Conservation (phyloP, 345 rosid species). For the sweet orange (Citrus sinensis) region DNA sequence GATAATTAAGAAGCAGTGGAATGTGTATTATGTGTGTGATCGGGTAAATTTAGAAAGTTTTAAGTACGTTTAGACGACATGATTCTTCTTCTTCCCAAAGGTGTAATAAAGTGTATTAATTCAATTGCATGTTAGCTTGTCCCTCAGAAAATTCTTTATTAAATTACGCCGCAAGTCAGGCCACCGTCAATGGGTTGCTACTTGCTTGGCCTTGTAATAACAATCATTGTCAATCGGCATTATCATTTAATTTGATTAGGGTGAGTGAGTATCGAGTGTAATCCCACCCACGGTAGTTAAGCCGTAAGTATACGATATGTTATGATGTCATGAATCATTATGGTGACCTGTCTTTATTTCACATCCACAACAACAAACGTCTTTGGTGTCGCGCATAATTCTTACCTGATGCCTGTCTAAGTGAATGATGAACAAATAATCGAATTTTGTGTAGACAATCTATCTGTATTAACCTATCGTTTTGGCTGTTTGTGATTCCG, state of each 20-base stretch:
- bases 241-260: neutral
- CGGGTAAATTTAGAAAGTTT: neutral
- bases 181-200: constrained; percentile 1
- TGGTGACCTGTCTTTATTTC: neutral
- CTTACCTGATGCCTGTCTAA: neutral
- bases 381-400: too few relatives aligned
- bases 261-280: constrained; percentile 1
- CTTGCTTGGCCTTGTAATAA: too few relatives aligned
- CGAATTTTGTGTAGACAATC: neutral
- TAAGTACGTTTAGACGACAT: neutral
- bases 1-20: too few relatives aligned
- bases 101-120: neutral
- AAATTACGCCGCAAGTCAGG: constrained; percentile 18
- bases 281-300: neutral
- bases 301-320: neutral
- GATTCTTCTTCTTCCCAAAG: neutral
- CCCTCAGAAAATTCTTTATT: neutral
- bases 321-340: neutral
- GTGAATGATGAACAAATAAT: neutral
- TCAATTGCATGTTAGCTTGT: neutral
- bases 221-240: neutral
- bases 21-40: neutral
- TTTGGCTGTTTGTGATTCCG: neutral
- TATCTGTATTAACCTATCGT: neutral
- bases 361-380: neutral